A percentile compares a stretch with the other conserved stretches of the same genome.
These are phyloP conservation scores for Stagonosporopsis chrysanthemi DNA, from an alignment of 2,329 filamentous ascomycete species.

Conservation along the genomic window DNA sequence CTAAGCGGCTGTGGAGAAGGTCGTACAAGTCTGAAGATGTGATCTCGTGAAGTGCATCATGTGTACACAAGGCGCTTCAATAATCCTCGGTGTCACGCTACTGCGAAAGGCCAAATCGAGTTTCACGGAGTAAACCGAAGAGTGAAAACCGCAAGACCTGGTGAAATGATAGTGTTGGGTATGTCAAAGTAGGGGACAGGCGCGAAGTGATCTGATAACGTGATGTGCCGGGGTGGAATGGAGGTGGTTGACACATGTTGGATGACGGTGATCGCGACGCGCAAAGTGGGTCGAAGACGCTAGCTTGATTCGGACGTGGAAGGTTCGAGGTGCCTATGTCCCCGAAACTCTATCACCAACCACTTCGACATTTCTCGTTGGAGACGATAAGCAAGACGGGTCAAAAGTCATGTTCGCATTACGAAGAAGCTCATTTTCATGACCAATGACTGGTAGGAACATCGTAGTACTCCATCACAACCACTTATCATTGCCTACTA, in stretches of 20 bases:
- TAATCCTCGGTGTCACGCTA: conserved; percentile 28
- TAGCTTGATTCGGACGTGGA: conserved; percentile 20
- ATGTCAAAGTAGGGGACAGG: not conserved
- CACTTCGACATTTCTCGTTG: not conserved
- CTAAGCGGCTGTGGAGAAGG: conserved; percentile 18
- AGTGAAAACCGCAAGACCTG: conserved; percentile 16
- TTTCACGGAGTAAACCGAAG: conserved; percentile 3
- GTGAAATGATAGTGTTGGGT: conserved; percentile 20
- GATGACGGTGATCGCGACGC: conserved; percentile 25
- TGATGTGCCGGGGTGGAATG: conserved; percentile 28
- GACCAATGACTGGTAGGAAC: too few relatives aligned
- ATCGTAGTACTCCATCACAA: too few relatives aligned
- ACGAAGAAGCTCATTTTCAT: too few relatives aligned
- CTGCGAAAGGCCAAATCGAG: conserved; percentile 20
- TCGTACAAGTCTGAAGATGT: conserved; percentile 26
- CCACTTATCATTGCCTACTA: too few relatives aligned
- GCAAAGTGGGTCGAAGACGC: conserved; percentile 19
- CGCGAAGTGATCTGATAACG: conserved; percentile 12
- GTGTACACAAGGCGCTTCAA: conserved; percentile 33
- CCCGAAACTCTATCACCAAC: conserved; percentile 11
- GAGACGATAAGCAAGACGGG: too few relatives aligned
- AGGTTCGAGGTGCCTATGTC: conserved; percentile 26
- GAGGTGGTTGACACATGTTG: conserved; percentile 17
- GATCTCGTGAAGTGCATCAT: conserved; percentile 34
- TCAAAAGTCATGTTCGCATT: too few relatives aligned